These are phyloP conservation scores for Fusarium begoniae DNA, from an alignment of 2,329 filamentous ascomycete genomes.

Conservation along the genomic window DNA sequence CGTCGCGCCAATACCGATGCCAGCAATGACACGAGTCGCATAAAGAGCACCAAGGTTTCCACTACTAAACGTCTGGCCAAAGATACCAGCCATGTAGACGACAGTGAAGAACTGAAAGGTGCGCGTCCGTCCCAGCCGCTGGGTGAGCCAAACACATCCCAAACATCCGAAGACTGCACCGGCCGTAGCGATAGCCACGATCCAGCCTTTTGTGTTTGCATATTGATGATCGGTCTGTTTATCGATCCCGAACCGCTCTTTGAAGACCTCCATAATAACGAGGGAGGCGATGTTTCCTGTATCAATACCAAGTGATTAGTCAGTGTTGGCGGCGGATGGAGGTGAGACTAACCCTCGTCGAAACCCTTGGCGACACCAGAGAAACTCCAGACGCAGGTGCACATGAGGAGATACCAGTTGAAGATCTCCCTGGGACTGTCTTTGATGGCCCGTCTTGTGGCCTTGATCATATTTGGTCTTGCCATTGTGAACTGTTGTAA, in stretches of 20 bases:
- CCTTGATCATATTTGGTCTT: slow-evolving; percentile 38
- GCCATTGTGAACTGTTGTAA: neutral
- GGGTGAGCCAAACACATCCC: slow-evolving; percentile 38
- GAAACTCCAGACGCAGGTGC: slow-evolving; percentile 43
- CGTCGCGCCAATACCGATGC: slow-evolving; percentile 40
- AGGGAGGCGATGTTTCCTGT: slow-evolving; percentile 45
- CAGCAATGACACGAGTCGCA: slow-evolving; percentile 37
- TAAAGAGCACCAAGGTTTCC: slow-evolving; percentile 42
- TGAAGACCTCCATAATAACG: slow-evolving; percentile 43
- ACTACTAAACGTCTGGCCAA: slow-evolving; percentile 44
- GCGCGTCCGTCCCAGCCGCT: slow-evolving; percentile 35
- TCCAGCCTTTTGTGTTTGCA: slow-evolving; percentile 45
- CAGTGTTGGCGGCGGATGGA: accelerated
- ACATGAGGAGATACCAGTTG: slow-evolving; percentile 42
- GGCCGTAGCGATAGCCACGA: slow-evolving; percentile 45
- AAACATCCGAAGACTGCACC: slow-evolving; percentile 45
- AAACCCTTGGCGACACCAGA: slow-evolving; percentile 45
- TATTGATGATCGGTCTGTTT: slow-evolving; percentile 39
- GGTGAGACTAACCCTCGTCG: slow-evolving; percentile 38
- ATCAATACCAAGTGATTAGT: neutral
- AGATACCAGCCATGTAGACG: slow-evolving; percentile 49
- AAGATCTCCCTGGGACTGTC: slow-evolving; percentile 43
- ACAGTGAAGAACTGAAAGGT: slow-evolving; percentile 44
- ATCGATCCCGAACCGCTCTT: slow-evolving; percentile 36
- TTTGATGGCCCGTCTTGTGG: slow-evolving; percentile 40